phyloP scores from a whole-genome alignment of 768 basidiomycete genomes.

The Porpolomopsis calyptriformis region DNA sequence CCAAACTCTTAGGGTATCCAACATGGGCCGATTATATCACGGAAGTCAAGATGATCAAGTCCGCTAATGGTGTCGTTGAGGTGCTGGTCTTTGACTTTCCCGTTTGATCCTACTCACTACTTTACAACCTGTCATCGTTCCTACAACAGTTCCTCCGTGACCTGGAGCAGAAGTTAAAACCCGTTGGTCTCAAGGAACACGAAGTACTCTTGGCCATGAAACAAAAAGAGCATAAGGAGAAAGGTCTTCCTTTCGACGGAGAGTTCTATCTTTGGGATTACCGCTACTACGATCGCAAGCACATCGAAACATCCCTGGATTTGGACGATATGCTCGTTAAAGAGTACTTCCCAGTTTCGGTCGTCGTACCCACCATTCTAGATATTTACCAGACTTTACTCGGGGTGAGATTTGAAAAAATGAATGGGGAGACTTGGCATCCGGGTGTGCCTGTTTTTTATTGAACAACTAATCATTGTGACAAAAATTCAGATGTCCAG shows the following conservation, averaged over 20 bases:
- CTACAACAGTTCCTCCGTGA: slow-evolving; percentile 72
- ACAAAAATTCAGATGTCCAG: slow-evolving; percentile 69
- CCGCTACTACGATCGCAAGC: slow-evolving; percentile 60
- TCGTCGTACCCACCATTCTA: slow-evolving; percentile 75
- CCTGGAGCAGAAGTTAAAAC: slow-evolving; percentile 60
- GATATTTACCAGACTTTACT: slow-evolving; percentile 77
- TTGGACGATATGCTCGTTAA: slow-evolving; percentile 75
- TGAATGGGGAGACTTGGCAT: slow-evolving; percentile 67
- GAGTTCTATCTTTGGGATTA: slow-evolving; percentile 83
- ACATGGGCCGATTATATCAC: slow-evolving; percentile 82
- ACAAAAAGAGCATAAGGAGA: slow-evolving; percentile 56
- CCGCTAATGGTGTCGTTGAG: slow-evolving; percentile 45
- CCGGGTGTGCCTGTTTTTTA: slow-evolving; percentile 34
- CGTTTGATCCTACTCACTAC: slow-evolving; percentile 7
- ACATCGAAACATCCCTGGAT: slow-evolving; percentile 51
- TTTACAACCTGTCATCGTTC: slow-evolving; percentile 43
- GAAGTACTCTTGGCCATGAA: slow-evolving; percentile 62
- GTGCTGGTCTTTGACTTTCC: slow-evolving; percentile 23
- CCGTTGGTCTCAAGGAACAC: slow-evolving; percentile 60
- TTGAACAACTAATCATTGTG: slow-evolving; percentile 1
- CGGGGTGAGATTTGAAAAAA: slow-evolving; percentile 60
- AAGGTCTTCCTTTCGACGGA: slow-evolving; percentile 53
- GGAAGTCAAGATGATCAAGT: slow-evolving; percentile 81
- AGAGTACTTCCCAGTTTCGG: slow-evolving; percentile 81
- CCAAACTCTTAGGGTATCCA: slow-evolving; percentile 56